Conservation (phyloP, 2,329 filamentous ascomycete species). For the Acrocalymma vagum region DNA sequence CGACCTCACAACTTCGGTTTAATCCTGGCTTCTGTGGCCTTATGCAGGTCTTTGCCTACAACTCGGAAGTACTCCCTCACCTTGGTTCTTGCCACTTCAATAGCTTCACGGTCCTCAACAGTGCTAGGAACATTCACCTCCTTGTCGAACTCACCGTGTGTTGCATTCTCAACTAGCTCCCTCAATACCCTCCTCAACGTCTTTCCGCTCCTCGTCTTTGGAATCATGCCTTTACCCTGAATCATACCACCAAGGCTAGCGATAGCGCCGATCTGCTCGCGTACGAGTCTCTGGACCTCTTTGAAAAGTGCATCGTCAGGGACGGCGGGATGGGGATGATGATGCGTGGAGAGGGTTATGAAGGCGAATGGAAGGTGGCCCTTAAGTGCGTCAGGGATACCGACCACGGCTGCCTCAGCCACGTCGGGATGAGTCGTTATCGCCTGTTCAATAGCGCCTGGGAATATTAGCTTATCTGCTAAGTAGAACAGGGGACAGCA, state of each 20-base stretch:
- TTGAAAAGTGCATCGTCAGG: constrained; percentile 59
- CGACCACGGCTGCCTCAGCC: constrained; percentile 85
- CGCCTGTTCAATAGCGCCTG: constrained; percentile 88
- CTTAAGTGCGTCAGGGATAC: constrained; percentile 85
- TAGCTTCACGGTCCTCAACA: constrained; percentile 80
- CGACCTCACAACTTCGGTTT: constrained; percentile 51
- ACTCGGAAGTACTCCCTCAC: constrained; percentile 78
- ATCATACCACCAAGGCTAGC: constrained; percentile 87
- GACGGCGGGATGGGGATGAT: constrained; percentile 62
- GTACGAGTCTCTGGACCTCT: constrained; percentile 77
- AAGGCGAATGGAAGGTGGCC: constrained; percentile 94
- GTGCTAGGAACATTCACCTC: constrained; percentile 81
- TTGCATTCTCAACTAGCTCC: constrained; percentile 84
- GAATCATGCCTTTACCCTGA: constrained; percentile 85
- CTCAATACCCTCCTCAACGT: constrained; percentile 82
- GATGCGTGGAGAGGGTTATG: constrained; percentile 67
- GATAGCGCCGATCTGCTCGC: constrained; percentile 85
- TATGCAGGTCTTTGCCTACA: constrained; percentile 48
- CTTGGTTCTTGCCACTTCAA: constrained; percentile 75
- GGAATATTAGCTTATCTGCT: constrained; percentile 12
- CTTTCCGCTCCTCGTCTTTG: constrained; percentile 92
- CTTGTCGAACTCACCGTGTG: constrained; percentile 75
- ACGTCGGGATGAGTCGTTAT: constrained; percentile 82
- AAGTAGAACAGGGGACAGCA: background rate
- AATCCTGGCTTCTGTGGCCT: constrained; percentile 48